Percentiles rank a stretch among this genome's conserved stretches.
Conservation (phyloP, 495 filamentous ascomycete species). For the Penicillium angulare region DNA sequence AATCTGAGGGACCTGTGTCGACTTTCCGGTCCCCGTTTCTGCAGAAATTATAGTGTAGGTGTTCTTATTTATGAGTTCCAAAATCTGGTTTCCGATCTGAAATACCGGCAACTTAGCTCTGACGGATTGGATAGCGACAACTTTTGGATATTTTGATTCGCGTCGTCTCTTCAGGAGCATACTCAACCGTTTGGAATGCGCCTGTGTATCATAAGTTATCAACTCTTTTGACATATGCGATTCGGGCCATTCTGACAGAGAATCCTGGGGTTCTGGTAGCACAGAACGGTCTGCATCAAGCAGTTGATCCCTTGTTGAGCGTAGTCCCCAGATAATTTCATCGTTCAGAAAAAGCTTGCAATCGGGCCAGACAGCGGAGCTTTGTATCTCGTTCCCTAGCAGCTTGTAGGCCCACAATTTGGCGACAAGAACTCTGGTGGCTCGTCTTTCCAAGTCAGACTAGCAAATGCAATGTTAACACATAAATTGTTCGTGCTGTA, state of each 20-base stretch:
- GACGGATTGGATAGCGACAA: conserved; percentile 2
- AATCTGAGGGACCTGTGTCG: conserved; percentile 62
- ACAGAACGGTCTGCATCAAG: background rate
- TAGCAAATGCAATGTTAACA: background rate
- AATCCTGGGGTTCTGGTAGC: background rate
- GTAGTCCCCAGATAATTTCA: background rate
- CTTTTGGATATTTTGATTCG: background rate
- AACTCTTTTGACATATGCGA: no score
- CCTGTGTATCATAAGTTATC: no score
- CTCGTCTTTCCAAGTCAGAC: background rate
- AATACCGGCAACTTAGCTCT: conserved; percentile 47
- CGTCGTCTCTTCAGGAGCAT: conserved; percentile 2
- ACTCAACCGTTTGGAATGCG: conserved; percentile 3
- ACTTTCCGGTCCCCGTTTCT: conserved; percentile 60
- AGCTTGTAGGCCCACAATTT: no score
- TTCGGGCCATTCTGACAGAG: no score
- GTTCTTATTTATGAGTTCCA: conserved; percentile 49
- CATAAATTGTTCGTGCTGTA: no score
- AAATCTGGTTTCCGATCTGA: conserved; percentile 37
- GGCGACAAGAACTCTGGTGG: background rate
- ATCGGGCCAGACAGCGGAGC: no score
- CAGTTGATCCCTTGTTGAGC: background rate
- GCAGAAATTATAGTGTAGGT: conserved; percentile 54
- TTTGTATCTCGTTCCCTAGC: no score
- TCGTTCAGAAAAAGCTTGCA: background rate